These are phyloP conservation scores for Metarhizium album DNA, from an alignment of 2,329 filamentous ascomycete genomes.

Conservation along the genomic window DNA sequence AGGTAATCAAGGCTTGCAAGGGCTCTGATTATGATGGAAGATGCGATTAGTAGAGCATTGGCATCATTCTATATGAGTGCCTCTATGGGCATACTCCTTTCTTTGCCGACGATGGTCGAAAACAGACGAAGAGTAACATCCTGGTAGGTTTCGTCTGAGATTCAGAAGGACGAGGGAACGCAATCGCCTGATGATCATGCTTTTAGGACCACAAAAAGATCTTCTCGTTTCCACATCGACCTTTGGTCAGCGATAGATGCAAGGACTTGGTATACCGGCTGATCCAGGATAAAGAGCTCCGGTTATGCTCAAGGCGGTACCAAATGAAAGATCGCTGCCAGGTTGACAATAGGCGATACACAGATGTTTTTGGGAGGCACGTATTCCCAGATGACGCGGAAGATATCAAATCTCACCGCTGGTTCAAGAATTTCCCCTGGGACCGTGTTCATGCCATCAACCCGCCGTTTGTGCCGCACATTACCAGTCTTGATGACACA, in stretches of 20 bases:
- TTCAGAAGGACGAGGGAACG: background rate
- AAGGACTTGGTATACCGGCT: slow-evolving; percentile 66
- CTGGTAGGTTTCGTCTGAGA: slow-evolving; percentile 39
- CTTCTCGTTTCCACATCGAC: slow-evolving; percentile 59
- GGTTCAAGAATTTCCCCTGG: slow-evolving; percentile 76
- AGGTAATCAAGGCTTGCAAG: slow-evolving; percentile 56
- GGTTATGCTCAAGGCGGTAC: slow-evolving; percentile 70
- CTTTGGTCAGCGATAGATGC: slow-evolving; percentile 56
- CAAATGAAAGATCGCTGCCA: slow-evolving; percentile 46
- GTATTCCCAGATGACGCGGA: slow-evolving; percentile 78
- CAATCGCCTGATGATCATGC: background rate
- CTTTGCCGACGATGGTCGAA: slow-evolving; percentile 63
- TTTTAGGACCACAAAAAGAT: slow-evolving; percentile 55
- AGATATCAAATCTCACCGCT: slow-evolving; percentile 81
- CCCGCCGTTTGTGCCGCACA: slow-evolving; percentile 72
- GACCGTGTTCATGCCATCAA: slow-evolving; percentile 55
- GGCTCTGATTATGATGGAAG: slow-evolving; percentile 64
- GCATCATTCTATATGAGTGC: slow-evolving; percentile 89
- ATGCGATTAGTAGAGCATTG: slow-evolving; percentile 96
- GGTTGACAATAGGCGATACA: slow-evolving; percentile 11
- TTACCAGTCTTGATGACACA: slow-evolving; percentile 60
- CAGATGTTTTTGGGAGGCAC: slow-evolving; percentile 35
- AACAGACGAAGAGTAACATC: slow-evolving; percentile 80
- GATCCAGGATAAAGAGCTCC: slow-evolving; percentile 61
- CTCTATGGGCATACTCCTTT: slow-evolving; percentile 89